Percentiles rank a stretch among this genome's conserved stretches.
Evolutionary conservation across 1,284 basidiomycete species (phyloP).

Genomic region (Mrakiaceae sp.): DNA sequence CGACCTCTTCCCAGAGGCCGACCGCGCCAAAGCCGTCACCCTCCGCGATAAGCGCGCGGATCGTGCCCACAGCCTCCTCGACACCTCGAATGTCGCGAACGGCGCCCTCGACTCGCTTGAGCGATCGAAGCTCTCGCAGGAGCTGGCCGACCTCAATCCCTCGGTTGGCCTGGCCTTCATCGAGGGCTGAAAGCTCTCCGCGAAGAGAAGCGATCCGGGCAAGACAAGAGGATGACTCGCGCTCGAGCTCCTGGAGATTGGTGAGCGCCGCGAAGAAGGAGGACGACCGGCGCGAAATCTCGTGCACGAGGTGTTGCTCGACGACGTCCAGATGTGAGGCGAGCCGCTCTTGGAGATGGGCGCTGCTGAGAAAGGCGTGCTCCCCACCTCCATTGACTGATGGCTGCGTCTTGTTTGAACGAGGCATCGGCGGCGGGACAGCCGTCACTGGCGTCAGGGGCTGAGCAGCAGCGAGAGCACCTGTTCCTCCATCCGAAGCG

Average conservation of each 20-base stretch:
- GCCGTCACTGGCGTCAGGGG: too few species aligned
- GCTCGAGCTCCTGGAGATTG: constrained; percentile 83
- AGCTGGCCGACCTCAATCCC: constrained; percentile 62
- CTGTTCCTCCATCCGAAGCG: not conserved
- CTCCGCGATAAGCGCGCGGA: constrained; percentile 56
- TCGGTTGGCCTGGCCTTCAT: constrained; percentile 60
- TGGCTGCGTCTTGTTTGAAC: too few species aligned
- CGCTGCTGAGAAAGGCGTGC: too few species aligned
- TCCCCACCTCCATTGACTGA: too few species aligned
- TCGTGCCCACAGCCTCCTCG: constrained; percentile 60
- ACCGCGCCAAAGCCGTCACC: constrained; percentile 80
- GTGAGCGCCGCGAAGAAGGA: constrained; percentile 95
- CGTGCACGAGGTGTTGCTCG: constrained; percentile 86
- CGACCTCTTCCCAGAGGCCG: constrained; percentile 60
- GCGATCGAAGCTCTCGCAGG: constrained; percentile 51
- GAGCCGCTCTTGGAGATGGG: constrained; percentile 68
- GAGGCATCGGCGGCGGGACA: too few species aligned
- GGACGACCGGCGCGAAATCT: constrained; percentile 78
- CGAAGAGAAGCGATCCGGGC: constrained; percentile 63
- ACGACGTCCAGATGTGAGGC: constrained; percentile 88
- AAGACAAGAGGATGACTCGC: constrained; percentile 75
- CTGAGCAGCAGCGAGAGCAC: too few species aligned
- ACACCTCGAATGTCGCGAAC: constrained; percentile 57
- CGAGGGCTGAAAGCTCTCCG: constrained; percentile 59
- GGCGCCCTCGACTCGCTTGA: constrained; percentile 50